Base-by-base conservation (phyloP, 2,329 filamentous ascomycete genomes). In the Colletotrichum lupini region DNA sequence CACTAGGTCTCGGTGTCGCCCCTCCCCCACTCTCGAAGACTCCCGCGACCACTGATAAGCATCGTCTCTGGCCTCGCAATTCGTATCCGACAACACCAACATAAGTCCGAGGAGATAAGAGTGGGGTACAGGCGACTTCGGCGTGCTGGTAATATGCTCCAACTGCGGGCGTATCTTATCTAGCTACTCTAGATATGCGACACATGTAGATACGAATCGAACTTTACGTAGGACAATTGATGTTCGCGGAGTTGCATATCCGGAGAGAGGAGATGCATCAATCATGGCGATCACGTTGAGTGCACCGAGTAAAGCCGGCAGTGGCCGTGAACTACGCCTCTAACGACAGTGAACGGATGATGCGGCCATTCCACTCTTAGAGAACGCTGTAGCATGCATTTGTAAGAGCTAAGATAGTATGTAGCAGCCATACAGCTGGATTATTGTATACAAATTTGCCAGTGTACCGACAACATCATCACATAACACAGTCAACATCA, bases 21-120 rank as follows among this genome's bases (percentile, higher is more conserved):
- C 57, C 64, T 63, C 68, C 68, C 69, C 69, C 69, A 72, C 69
- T 32, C 19, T 62, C 42, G 24, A 62, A 6, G 24, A 62, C 11
- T 62, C 26, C 37, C 11, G 58, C 52, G 57, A 58, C 49, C 58
- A 24, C 24, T 58, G 69, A 72, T 72, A 68, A 68, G 65, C 46
- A 11, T 5, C 9, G 11, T 4, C 19, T 58, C n/a, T 57, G 26
- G 57, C 58, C 69, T n/a, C 42, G 19, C 42, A 49, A 8, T 22
- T 11, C 19, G 19, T 49, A 9, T 49, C 42, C 42, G 9, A 62
- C 57, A 24, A 52, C 57, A 9, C 28, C 35, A 24, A 16, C 14
- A 37, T 30, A 28, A n/a, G 42, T 49, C 42, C 49, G 56, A 35
- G 28, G 28, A 68, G 69, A 72, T 68, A 68, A 58, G 69, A 68